A percentile compares a stretch with the other conserved stretches of the same genome.
Evolutionary conservation across 345 rosid genomes (phyloP).

Genomic region (Reutealis trisperma): DNA sequence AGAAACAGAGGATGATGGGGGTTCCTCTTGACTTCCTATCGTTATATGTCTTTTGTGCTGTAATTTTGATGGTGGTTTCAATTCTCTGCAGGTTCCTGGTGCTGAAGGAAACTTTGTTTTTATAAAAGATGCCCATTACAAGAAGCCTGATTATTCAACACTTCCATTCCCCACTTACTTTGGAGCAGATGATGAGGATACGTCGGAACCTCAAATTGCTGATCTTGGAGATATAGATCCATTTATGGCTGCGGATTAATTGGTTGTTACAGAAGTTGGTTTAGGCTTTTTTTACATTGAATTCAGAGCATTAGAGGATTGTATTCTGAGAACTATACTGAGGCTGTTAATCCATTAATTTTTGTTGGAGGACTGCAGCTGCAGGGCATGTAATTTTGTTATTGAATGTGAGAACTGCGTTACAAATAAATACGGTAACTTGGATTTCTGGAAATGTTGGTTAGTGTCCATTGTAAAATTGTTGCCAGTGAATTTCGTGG

Average conservation of each 20-base stretch:
- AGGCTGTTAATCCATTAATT: background rate
- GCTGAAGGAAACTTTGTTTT: conserved; percentile 90
- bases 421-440: conserved; percentile 7
- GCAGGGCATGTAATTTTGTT: conserved; percentile 21
- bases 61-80: conserved; percentile 1
- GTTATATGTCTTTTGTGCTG: background rate
- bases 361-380: conserved; percentile 14
- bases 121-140: conserved; percentile 75
- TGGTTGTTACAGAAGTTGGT: background rate
- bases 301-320: conserved; percentile 4
- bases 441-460: background rate
- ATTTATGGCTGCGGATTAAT: conserved; percentile 52
- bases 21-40: background rate
- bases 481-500: background rate
- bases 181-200: conserved; percentile 60
- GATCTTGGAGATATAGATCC: conserved; percentile 91
- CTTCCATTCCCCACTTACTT: conserved; percentile 94
- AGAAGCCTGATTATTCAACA: conserved; percentile 65
- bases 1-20: background rate
- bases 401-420: background rate
- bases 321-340: conserved; percentile 12
- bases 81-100: conserved; percentile 75
- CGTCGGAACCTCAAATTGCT: conserved; percentile 55
- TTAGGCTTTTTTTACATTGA: conserved; percentile 9
- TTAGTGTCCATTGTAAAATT: background rate